These are phyloP conservation scores for Neoascochyta sp. DNA, from an alignment of 2,329 filamentous ascomycete genomes.

Conservation along the genomic window DNA sequence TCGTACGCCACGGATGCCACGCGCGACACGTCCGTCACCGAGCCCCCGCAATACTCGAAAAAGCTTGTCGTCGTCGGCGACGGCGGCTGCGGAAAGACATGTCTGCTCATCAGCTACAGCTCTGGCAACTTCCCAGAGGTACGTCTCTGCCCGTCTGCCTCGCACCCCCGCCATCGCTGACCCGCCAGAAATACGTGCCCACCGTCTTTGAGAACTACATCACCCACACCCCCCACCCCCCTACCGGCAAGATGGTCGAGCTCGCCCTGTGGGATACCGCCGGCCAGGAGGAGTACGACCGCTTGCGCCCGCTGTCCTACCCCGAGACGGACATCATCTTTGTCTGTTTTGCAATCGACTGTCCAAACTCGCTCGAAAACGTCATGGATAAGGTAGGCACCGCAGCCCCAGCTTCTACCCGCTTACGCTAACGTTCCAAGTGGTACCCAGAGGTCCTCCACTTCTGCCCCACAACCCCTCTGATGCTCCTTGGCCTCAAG, in stretches of 20 bases:
- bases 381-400: slow-evolving; percentile 89
- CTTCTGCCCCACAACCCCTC: slow-evolving; percentile 95
- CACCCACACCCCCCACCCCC: slow-evolving; percentile 85
- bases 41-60: slow-evolving; percentile 91
- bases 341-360: slow-evolving; percentile 98
- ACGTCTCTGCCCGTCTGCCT: slow-evolving; percentile 10
- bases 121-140: slow-evolving; percentile 99
- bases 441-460: slow-evolving; percentile 99
- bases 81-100: slow-evolving; percentile 97
- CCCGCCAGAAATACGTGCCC: slow-evolving; percentile 89
- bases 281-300: slow-evolving; percentile 97
- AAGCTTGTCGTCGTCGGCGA: slow-evolving; percentile 99
- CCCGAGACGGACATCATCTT: slow-evolving; percentile 97
- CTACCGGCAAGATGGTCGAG: slow-evolving; percentile 90
- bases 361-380: slow-evolving; percentile 95
- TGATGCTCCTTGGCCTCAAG: slow-evolving; percentile 94
- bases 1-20: slow-evolving; percentile 74
- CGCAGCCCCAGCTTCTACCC: slow-evolving; percentile 1
- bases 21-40: slow-evolving; percentile 80
- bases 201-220: slow-evolving; percentile 99
- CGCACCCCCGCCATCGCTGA: slow-evolving; percentile 4
- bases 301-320: slow-evolving; percentile 90
- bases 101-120: slow-evolving; percentile 95
- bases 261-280: slow-evolving; percentile 97
- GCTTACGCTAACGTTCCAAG: slow-evolving; percentile 50